Base-by-base conservation (phyloP, 306 rosid species). In the Psophocarpus tetragonolobus region DNA sequence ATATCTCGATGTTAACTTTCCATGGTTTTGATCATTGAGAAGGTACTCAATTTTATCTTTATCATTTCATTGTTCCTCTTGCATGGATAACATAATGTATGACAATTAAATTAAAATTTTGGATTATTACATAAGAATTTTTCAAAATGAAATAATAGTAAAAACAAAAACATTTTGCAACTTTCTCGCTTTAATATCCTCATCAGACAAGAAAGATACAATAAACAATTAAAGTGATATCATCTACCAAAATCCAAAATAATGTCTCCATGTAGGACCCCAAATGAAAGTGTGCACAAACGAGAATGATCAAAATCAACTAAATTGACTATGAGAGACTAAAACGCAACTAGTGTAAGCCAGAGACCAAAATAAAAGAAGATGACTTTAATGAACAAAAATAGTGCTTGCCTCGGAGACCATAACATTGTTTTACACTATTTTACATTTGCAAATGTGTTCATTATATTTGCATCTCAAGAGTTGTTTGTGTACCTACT, bases 371-470 rank as follows among this genome's bases (percentile, higher is more conserved):
- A 36, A 30, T 8, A 42, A 61, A 62, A 60, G 33, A 61, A 61
- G 62, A 61, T 44, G 20, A 13, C 36, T 20, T 30, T 4, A 13
- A 29, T 3, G 21, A 35, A 20, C 38, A 38, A 45, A 75, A 75
- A 21, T 21, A 15, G 44, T 18, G 44, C 12, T 27, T 5, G 10
- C 6, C 8, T 1, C 18, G 13, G 24, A 35, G 61, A 29, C 45
- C 50, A 45, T 45, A 23, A 17, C 71, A 61, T 15, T 57, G 45
- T 44, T 64, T 63, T 64, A 35, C 38, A 33, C 80, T 18, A 48
- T 35, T 24, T 33, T 61, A 27, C 47, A 41, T 68, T 42, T 75
- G 73, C 72, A 60, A 72, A 66, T 26, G 35, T 44, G 42, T 64
- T 56, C 60, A 58, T 42, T 54, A 30, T 66, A 69, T 73, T 56